phyloP scores from a whole-genome alignment of 179 eudicot species.

The Gypsophila paniculata region DNA sequence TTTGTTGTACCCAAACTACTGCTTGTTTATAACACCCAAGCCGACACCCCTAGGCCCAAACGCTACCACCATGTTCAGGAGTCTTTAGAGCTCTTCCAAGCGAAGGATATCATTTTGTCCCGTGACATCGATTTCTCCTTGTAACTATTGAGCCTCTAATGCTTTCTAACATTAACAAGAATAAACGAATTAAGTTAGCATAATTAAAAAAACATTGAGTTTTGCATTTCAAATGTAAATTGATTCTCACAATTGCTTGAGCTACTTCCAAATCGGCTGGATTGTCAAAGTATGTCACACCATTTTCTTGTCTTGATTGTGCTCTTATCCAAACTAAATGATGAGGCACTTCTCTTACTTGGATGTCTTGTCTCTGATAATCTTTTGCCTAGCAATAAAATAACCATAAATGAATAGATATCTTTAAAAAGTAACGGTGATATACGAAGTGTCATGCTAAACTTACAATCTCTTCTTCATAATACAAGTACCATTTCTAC shows the following conservation, averaged over 20 bases:
- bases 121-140: background rate
- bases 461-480: no score
- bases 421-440: no score
- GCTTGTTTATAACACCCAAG: background rate
- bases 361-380: no score
- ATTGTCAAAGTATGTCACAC: background rate
- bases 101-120: slow-evolving; percentile 1
- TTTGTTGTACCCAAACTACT: background rate
- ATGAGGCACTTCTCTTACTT: no score
- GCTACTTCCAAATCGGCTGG: background rate
- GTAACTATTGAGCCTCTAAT: background rate
- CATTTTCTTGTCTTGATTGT: background rate
- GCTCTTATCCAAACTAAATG: no score
- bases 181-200: background rate
- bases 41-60: slow-evolving; percentile 9
- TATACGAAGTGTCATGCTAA: no score
- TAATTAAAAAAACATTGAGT: background rate
- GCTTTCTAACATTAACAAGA: background rate
- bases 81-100: background rate
- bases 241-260: background rate
- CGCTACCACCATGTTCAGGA: background rate
- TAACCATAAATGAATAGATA: no score
- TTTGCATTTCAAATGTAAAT: no score
- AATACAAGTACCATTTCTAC: no score
- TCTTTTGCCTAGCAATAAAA: no score